Evolutionary conservation across 768 basidiomycete species (phyloP).

Genomic region (Kwoniella botswanensis): DNA sequence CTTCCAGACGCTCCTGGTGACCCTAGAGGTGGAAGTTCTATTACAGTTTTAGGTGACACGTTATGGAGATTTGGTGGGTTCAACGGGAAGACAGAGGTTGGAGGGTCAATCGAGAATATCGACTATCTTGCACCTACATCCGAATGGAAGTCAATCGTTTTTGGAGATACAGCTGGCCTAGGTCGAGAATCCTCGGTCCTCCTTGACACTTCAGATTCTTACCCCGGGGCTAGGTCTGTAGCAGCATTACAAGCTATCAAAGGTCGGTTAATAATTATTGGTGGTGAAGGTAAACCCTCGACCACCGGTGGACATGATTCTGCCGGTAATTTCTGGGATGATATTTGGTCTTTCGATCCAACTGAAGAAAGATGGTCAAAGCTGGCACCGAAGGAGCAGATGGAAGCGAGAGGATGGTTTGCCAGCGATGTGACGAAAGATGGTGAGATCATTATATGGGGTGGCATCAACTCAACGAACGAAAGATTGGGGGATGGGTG

Average conservation of each 20-base stretch:
- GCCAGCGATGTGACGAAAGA: constrained; percentile 51
- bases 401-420: constrained; percentile 62
- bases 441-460: constrained; percentile 57
- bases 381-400: constrained; percentile 1
- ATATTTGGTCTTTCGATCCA: constrained; percentile 33
- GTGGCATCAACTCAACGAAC: constrained; percentile 61
- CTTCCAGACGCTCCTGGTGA: constrained; percentile 14
- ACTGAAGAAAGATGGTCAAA: constrained; percentile 10
- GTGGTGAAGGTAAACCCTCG: constrained; percentile 43
- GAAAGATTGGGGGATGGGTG: constrained; percentile 61
- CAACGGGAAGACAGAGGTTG: constrained; percentile 41
- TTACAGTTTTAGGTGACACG: not conserved
- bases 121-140: not conserved
- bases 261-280: constrained; percentile 21
- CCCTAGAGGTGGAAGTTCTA: constrained; percentile 9
- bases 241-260: constrained; percentile 21
- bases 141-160: constrained; percentile 16
- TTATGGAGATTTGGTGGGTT: constrained; percentile 41
- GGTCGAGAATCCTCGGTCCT: constrained; percentile 5
- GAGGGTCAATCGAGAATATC: constrained; percentile 31
- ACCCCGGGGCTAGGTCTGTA: constrained; percentile 35
- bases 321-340: constrained; percentile 42
- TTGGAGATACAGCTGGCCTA: constrained; percentile 9
- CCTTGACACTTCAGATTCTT: not conserved
- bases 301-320: constrained; percentile 42